A percentile compares a stretch with the other conserved stretches of the same genome.
phyloP scores from a whole-genome alignment of 768 basidiomycete species.

The Termitomyces sp. region DNA sequence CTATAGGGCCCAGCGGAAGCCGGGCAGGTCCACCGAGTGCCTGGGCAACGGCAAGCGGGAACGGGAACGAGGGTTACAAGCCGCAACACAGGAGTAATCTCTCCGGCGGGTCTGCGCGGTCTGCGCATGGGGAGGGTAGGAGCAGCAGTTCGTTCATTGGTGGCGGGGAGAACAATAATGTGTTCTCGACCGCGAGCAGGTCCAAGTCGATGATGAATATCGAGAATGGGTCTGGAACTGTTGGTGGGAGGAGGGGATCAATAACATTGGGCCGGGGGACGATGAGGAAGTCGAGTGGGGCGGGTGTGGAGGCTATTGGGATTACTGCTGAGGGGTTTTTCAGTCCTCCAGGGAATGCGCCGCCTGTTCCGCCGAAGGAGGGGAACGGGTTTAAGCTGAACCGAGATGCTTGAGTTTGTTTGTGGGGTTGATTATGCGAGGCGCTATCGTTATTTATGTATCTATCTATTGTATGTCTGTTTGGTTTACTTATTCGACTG shows the following conservation, averaged over 20 bases:
- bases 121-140: slow-evolving; percentile 30
- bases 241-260: slow-evolving; percentile 43
- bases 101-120: slow-evolving; percentile 23
- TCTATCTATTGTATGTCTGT: not conserved
- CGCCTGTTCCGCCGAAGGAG: not conserved
- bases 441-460: not conserved
- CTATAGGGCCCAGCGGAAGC: slow-evolving; percentile 44
- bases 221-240: slow-evolving; percentile 40
- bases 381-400: not conserved
- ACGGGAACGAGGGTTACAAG: slow-evolving; percentile 7
- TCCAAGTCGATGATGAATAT: slow-evolving; percentile 65
- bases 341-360: slow-evolving; percentile 38
- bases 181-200: slow-evolving; percentile 20
- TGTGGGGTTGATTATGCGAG: not conserved
- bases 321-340: slow-evolving; percentile 81
- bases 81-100: slow-evolving; percentile 37
- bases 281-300: slow-evolving; percentile 58
- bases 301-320: slow-evolving; percentile 72
- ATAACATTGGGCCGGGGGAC: slow-evolving; percentile 61
- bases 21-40: slow-evolving; percentile 31
- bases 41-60: slow-evolving; percentile 22
- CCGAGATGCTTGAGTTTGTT: not conserved
- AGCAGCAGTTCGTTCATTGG: slow-evolving; percentile 18
- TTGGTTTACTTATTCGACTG: not conserved
- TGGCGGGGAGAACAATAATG: not conserved